phyloP scores from a whole-genome alignment of 352 stramenopile species.

The Pythium guiyangense region DNA sequence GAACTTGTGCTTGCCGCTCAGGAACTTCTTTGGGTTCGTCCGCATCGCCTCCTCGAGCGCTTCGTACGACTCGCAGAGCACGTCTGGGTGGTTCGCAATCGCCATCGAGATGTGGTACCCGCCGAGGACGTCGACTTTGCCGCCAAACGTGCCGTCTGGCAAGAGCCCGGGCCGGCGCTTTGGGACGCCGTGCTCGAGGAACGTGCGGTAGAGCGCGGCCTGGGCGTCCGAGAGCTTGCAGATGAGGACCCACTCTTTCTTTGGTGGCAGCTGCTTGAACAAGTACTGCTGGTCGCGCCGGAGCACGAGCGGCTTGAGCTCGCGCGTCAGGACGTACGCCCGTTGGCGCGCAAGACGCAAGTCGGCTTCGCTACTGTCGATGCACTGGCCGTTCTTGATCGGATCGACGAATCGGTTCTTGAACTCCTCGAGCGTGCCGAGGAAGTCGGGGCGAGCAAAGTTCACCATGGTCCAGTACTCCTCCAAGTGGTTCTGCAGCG shows the following conservation, averaged over 20 bases:
- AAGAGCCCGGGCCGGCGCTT: constrained; percentile 18
- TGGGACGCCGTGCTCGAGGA: constrained; percentile 59
- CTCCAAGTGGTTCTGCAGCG: constrained; percentile 94
- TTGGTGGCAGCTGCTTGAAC: constrained; percentile 78
- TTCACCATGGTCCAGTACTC: constrained; percentile 93
- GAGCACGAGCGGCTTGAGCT: constrained; percentile 80
- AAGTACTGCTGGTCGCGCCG: constrained; percentile 84
- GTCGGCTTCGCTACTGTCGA: constrained; percentile 73
- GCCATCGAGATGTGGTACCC: constrained; percentile 85
- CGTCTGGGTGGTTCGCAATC: constrained; percentile 88
- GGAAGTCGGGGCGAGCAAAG: constrained; percentile 77
- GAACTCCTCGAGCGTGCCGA: constrained; percentile 81
- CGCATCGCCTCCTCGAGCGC: constrained; percentile 50
- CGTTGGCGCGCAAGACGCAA: constrained; percentile 64
- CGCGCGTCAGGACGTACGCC: constrained; percentile 74
- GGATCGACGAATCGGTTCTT: constrained; percentile 89
- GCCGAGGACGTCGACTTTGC: constrained; percentile 70
- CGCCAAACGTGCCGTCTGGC: constrained; percentile 16
- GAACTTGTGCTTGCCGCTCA: constrained; percentile 22
- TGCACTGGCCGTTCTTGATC: constrained; percentile 85
- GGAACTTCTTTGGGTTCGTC: constrained; percentile 22
- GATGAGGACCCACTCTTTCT: constrained; percentile 87
- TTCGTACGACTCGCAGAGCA: constrained; percentile 64
- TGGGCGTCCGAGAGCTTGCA: constrained; percentile 80
- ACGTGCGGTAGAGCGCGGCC: constrained; percentile 65